Percentiles rank a stretch among this genome's conserved stretches.
Conservation (phyloP, 2,329 filamentous ascomycete species). For the Eutypa lata region DNA sequence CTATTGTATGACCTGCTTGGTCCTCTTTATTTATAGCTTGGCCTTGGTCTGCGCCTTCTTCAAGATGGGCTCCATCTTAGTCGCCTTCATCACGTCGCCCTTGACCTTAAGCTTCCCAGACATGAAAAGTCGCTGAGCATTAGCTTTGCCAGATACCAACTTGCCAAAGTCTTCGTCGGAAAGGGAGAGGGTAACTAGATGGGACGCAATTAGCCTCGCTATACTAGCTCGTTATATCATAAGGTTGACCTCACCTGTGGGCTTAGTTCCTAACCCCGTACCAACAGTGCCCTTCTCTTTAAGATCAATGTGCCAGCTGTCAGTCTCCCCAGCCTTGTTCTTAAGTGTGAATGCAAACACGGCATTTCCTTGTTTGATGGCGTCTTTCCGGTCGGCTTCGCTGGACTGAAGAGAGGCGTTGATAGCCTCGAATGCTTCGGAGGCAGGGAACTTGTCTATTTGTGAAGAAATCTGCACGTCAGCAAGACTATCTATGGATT, state of each 20-base stretch:
- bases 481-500: not conserved
- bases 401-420: slow-evolving; percentile 64
- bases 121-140: slow-evolving; percentile 96
- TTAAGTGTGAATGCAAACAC: slow-evolving; percentile 91
- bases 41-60: slow-evolving; percentile 83
- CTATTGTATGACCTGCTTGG: not conserved
- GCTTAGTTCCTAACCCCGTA: slow-evolving; percentile 75
- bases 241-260: slow-evolving; percentile 62
- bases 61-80: slow-evolving; percentile 89
- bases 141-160: slow-evolving; percentile 82
- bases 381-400: slow-evolving; percentile 72
- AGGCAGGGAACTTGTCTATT: slow-evolving; percentile 81
- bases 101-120: slow-evolving; percentile 97
- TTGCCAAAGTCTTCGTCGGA: slow-evolving; percentile 84
- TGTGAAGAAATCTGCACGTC: slow-evolving; percentile 2
- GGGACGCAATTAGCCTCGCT: not conserved
- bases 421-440: slow-evolving; percentile 87
- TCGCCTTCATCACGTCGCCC: slow-evolving; percentile 98
- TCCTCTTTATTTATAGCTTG: slow-evolving; percentile 72
- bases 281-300: slow-evolving; percentile 84
- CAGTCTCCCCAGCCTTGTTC: slow-evolving; percentile 75
- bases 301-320: slow-evolving; percentile 93
- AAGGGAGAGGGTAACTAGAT: slow-evolving; percentile 77
- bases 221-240: not conserved
- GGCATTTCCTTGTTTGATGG: slow-evolving; percentile 83